phyloP scores from a whole-genome alignment of 768 basidiomycete species.

The Lactifluus piperatus region DNA sequence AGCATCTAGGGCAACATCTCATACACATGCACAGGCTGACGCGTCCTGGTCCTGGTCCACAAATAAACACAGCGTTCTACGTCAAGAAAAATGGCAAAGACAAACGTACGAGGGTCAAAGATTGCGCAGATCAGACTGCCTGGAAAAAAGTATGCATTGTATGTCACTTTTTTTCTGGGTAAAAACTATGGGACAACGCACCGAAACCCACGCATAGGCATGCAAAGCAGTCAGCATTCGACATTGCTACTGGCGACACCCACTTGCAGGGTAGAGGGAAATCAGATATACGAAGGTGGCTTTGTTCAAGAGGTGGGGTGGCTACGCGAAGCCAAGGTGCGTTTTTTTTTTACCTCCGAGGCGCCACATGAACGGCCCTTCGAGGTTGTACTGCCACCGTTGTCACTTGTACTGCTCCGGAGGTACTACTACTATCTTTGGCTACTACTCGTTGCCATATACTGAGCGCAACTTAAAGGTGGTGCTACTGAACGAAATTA shows the following conservation, averaged over 20 bases:
- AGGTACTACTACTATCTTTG: no score
- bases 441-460: no score
- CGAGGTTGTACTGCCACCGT: no score
- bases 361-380: no score
- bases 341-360: background rate
- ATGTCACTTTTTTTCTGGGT: no score
- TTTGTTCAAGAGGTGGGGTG: background rate
- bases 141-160: background rate
- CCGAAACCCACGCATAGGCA: background rate
- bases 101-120: background rate
- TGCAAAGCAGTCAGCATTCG: background rate
- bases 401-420: no score
- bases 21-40: background rate
- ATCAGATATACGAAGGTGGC: background rate
- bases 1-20: no score
- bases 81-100: no score
- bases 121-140: background rate
- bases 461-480: no score
- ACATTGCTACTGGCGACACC: background rate
- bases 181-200: no score
- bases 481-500: no score
- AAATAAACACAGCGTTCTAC: no score
- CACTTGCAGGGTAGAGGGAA: background rate
- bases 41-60: background rate
- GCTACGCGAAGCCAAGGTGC: background rate